Base-by-base conservation (phyloP, 23 red algal genomes). In the Gracilaria domingensis region DNA sequence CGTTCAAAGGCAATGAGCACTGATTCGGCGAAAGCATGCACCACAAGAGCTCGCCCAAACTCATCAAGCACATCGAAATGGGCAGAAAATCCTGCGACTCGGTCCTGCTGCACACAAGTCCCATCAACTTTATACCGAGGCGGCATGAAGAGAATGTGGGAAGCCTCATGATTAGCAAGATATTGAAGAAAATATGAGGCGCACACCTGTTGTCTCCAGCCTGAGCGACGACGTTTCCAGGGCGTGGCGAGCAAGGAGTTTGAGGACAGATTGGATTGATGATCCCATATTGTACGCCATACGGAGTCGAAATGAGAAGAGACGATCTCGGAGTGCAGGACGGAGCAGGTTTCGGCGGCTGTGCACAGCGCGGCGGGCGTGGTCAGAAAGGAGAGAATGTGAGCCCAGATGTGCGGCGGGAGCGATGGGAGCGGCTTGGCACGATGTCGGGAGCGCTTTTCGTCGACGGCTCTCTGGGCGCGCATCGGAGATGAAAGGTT, bases 251-350 rank as follows among this genome's bases (percentile, higher is more conserved):
- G 65, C 57, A 85, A 55, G 5, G 35, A 33, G 17, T 42, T 9
- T 16, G 81, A 85, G 6, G 81, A 85, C 2, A 67, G 55, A 2
- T 48, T 50, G 60, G 81, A 65, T 25, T 65, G 65, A 25, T 26
- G 61, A 51, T 85, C 81, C 81, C 81, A 85, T 12, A 85, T 20
- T 5, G 4, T 8, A 8, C 81, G 81, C 81, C 81, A 85, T 65
- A 85, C 59, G 81, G 23, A 34, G 38, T 85, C 37, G 33, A 69
- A 85, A 28, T 85, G 59, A 28, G 55, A 35, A 0, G 55, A 66
- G 35, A 24, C 18, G 81, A 85, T 47, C 20, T 85, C 59, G 23
- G 55, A 25, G 65, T 71, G 45, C 38, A 32, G 64, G 0, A 21
- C 26, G 16, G 58, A 25, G 60, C 21, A 32, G 37, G 81, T 50